These are phyloP conservation scores for Malania oleifera DNA, from an alignment of 164 flowering plant genomes.

Conservation along the genomic window DNA sequence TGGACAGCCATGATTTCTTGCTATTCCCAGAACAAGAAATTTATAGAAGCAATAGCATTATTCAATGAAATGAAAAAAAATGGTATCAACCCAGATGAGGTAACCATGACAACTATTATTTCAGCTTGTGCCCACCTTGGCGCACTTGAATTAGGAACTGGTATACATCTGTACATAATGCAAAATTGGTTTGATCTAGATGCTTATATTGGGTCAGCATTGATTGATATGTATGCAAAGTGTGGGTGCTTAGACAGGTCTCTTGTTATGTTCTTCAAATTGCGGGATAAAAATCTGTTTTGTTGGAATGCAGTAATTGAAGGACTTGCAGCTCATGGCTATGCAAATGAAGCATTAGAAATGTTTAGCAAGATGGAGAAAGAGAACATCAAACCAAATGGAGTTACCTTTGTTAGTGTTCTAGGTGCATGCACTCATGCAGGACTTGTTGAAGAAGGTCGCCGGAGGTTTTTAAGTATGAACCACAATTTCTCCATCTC, in stretches of 20 bases:
- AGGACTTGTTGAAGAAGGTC: slow-evolving; percentile 71
- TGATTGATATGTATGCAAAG: slow-evolving; percentile 85
- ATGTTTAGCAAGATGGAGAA: slow-evolving; percentile 54
- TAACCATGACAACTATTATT: slow-evolving; percentile 59
- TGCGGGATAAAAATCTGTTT: slow-evolving; percentile 55
- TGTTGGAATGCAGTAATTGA: slow-evolving; percentile 77
- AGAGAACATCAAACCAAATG: slow-evolving; percentile 46
- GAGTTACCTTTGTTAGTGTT: slow-evolving; percentile 63
- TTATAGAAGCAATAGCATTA: slow-evolving; percentile 41
- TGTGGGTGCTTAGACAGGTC: slow-evolving; percentile 70
- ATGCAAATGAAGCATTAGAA: slow-evolving; percentile 49
- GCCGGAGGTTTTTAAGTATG: slow-evolving; percentile 47
- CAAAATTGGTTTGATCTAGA: slow-evolving; percentile 43
- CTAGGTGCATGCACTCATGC: slow-evolving; percentile 73
- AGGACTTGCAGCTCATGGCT: slow-evolving; percentile 68
- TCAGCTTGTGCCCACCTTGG: slow-evolving; percentile 88
- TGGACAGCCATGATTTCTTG: slow-evolving; percentile 85
- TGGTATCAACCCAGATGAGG: slow-evolving; percentile 55
- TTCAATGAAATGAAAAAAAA: slow-evolving; percentile 46
- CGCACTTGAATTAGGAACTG: slow-evolving; percentile 60
- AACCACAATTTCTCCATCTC: slow-evolving; percentile 29
- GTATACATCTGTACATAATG: slow-evolving; percentile 42
- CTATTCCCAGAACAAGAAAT: slow-evolving; percentile 50
- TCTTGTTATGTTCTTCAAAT: slow-evolving; percentile 60
- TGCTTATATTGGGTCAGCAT: slow-evolving; percentile 72